Conservation (phyloP, 108 stramenopile species). For the Bacterosira constricta region DNA sequence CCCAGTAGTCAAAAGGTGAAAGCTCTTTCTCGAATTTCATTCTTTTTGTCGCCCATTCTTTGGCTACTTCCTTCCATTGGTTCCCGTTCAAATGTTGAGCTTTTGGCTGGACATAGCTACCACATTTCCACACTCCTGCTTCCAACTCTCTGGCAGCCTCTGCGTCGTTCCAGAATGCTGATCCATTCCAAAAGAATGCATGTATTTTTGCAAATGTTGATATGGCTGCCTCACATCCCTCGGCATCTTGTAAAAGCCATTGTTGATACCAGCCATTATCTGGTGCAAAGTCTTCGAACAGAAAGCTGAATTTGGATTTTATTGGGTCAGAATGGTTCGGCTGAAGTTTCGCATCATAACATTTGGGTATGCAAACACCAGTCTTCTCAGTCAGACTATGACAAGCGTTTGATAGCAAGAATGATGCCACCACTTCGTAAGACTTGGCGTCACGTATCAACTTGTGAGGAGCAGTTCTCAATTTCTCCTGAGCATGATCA, state of each 20-base stretch:
- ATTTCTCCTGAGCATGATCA: too few relatives aligned
- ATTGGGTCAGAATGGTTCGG: conserved; percentile 45
- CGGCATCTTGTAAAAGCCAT: conserved; percentile 46
- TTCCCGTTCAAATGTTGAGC: conserved; percentile 53
- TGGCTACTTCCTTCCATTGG: too few relatives aligned
- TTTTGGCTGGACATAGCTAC: conserved; percentile 64
- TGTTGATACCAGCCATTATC: conserved; percentile 62
- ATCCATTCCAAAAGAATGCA: conserved; percentile 69
- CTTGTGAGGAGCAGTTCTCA: conserved; percentile 64
- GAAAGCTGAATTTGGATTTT: conserved; percentile 48
- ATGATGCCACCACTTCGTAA: conserved; percentile 58
- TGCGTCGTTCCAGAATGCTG: conserved; percentile 60
- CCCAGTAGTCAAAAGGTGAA: conserved; percentile 28
- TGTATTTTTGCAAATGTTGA: conserved; percentile 61
- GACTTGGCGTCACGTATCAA: conserved; percentile 51
- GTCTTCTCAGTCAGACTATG: conserved; percentile 37
- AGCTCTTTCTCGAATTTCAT: conserved; percentile 42
- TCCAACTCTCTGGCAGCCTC: conserved; percentile 49
- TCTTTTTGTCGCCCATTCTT: conserved; percentile 36
- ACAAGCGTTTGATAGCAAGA: conserved; percentile 52
- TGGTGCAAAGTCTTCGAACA: conserved; percentile 58
- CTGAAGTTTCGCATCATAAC: conserved; percentile 46
- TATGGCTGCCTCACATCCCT: conserved; percentile 40
- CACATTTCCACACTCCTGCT: conserved; percentile 54
- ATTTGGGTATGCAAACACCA: conserved; percentile 48